Evolutionary conservation across 2,329 filamentous ascomycete species (phyloP), one percentile per base, ranked within the genome.

Genomic region (Sarocladiaceae sp.): DNA sequence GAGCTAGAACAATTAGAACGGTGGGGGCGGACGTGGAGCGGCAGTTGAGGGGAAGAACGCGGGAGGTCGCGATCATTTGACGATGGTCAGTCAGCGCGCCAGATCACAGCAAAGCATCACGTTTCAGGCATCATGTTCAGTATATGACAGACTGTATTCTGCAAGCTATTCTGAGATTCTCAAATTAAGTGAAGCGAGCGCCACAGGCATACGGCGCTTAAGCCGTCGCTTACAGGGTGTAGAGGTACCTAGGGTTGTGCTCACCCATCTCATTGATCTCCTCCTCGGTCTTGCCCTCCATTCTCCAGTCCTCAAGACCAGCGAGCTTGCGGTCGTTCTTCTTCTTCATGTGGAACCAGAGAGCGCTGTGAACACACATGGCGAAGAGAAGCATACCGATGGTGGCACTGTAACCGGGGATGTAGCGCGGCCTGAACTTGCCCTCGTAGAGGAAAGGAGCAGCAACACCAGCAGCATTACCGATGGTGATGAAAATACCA

Each of bases 381-480:
- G 68, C 64, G 18, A 71, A 56, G 1, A 51, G 53, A 0, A 79
- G 71, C 67, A 80, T 72, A 0, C 72, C 71, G 56, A 81, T 69
- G 0, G 74, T 75, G 0, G 78, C 75, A 4, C 66, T 74, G 52
- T 81, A 78, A 0, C 79, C 79, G n/a, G 67, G 71, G 10, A 74
- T 61, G 53, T 73, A 82, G 0, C 68, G 64, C 0, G 78, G 77
- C 0, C 66, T 66, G 55, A 77, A 66, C 0, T 59, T 57, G 1
- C 66, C 64, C 3, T 70, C 67, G 54, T 79, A 82, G 0, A 80
- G 64, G 62, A 85, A 86, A 2, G 80, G 79, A 1, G 80, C 74
- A 68, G 84, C 82, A 10, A 54, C 52, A 48, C 52, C 52, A 29
- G 52, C 52, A 12, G 52, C 31, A 23, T 54, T 54, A 33, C 52